Base-by-base conservation (phyloP, 352 stramenopile species). In the Pythium vanterpoolii region DNA sequence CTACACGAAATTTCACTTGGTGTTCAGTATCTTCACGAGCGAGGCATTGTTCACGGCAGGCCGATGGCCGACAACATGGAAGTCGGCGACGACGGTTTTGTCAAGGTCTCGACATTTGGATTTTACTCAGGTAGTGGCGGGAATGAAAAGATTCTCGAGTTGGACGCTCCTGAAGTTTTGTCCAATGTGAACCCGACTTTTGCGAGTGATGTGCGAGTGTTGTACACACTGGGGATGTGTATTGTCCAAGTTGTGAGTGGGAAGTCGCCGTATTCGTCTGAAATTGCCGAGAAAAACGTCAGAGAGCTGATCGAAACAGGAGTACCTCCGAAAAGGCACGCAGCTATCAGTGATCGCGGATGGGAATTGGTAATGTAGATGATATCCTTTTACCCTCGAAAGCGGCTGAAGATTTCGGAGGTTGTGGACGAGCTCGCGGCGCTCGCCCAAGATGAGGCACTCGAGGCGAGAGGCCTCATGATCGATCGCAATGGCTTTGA, bases 1-100 rank as follows among this genome's bases (percentile, higher is more conserved):
- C 71, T 87, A 18, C 69, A 80, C 42, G 54, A 85, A 38, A 62
- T 66, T 1, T 66, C 72, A 13, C 34, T 79, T 7, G 87, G 81
- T 1, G 54, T 97, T 3, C 49, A 65, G 38, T 96, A 92, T 54
- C 65, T 97, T 13, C 87, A 97, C 61, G 57, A 62, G 23, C 54
- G 73, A 23, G 63, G 64, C n/a, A 55, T 80, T 13, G 58, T 91
- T 8, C 60, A 61, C 19, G 33, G 45, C 0, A 27, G 38, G 21
- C 30, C 57, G 1, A 14, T 23, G n/a, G 24, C 51, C 14, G 47
- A 61, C 21, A 47, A 57, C 30, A 45, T 66, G 13, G 2, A 10
- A 5, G 11, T 66, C 68, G 76, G 77, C 28, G 56, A 77, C 48
- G 34, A 69, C 24, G 50, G 56, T 13, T 18, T 54, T 1, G 30